Base-by-base conservation (phyloP, 2,329 filamentous ascomycete genomes). In the Colletotrichum sidae region DNA sequence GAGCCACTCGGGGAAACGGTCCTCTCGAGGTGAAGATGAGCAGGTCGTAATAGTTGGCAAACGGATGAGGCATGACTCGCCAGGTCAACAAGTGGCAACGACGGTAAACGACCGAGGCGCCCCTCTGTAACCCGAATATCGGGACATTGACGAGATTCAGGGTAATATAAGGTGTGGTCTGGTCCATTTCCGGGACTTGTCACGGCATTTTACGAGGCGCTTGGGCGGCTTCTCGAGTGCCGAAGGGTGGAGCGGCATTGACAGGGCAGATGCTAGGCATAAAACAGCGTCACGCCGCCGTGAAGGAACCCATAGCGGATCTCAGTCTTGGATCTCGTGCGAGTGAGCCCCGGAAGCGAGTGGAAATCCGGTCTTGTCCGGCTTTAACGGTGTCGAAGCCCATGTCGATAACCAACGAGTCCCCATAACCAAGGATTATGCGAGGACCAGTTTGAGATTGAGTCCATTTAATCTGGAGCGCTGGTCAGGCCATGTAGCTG, bases 111-210 rank as follows among this genome's bases (percentile, higher is more conserved):
- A 56, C 63, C 58, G 58, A 63, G 58, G 42, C 47, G 53, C 33
- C 45, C 45, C 38, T 52, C 57, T 42, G 59, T 34, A 42, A 55
- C 46, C 62, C 62, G 47, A 63, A 33, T 47, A 52, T 63, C 34
- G 52, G 58, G 52, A 52, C 33, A 52, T 52, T 62, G 62, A 53
- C 63, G 53, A 66, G 47, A 63, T 66, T 66, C 52, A 57, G 52
- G 42, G 58, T 63, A 54, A 66, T 66, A 62, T 65, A 62, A 66
- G 58, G 63, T 66, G 63, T 62, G 63, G 58, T 66, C 58, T 66
- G 63, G 58, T 53, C 52, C 58, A 66, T 66, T 47, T 37, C 52
- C 63, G 63, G 63, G 58, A 66, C 63, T 66, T 66, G 63, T 62
- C 46, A 55, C 58, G 63, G 63, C 58, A 62, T 66, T 53, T 46